Conservation (phyloP, 345 rosid genomes). For the Sapria himalayana region DNA sequence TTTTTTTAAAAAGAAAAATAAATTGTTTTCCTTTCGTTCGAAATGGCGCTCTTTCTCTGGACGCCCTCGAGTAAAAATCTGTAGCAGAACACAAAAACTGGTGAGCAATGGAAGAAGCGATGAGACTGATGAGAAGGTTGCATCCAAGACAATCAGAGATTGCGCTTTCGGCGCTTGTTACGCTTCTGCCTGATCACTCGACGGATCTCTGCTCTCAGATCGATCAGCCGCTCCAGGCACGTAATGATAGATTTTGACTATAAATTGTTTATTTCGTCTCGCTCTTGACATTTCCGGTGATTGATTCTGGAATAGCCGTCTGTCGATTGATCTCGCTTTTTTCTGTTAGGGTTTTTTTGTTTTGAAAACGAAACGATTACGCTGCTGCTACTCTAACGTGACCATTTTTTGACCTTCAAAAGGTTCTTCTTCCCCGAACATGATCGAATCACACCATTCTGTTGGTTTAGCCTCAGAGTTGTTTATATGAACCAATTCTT, state of each 20-base stretch:
- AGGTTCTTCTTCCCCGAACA: background rate
- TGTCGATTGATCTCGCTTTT: background rate
- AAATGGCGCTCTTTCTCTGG: too few relatives aligned
- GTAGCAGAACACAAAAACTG: too few relatives aligned
- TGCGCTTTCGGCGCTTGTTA: conserved; percentile 80
- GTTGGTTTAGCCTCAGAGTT: too few relatives aligned
- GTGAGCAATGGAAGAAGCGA: conserved; percentile 59
- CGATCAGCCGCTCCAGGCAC: conserved; percentile 97
- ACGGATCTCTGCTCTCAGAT: conserved; percentile 97
- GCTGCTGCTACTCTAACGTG: background rate
- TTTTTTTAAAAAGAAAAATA: too few relatives aligned
- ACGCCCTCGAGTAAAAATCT: too few relatives aligned
- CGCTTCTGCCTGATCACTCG: conserved; percentile 75
- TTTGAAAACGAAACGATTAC: too few relatives aligned
- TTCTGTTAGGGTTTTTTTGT: background rate
- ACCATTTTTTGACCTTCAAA: background rate
- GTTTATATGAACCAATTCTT: background rate
- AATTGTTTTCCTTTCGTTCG: too few relatives aligned
- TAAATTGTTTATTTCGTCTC: too few relatives aligned
- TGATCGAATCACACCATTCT: background rate
- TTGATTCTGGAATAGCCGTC: conserved; percentile 1
- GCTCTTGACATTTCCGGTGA: background rate
- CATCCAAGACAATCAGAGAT: conserved; percentile 82
- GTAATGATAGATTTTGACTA: too few relatives aligned
- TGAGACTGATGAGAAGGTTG: conserved; percentile 83